phyloP scores from a whole-genome alignment of 306 rosid genomes.

The Pyrus pyrifolia region DNA sequence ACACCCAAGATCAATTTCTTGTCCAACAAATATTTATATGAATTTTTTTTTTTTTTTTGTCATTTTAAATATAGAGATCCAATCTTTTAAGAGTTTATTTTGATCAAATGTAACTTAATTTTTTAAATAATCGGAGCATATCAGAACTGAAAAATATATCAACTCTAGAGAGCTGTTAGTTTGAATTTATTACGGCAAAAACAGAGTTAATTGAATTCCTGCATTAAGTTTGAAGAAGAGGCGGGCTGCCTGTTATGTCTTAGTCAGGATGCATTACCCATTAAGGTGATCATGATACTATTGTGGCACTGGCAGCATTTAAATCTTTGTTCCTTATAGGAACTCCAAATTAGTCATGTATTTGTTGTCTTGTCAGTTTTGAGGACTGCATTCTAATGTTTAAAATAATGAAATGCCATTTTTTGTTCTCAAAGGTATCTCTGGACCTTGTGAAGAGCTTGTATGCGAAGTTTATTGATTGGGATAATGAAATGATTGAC shows the following conservation, averaged over 20 bases:
- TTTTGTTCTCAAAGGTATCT: conserved; percentile 66
- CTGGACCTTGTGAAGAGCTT: conserved; percentile 93
- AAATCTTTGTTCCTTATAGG: neutral
- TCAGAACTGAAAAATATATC: neutral
- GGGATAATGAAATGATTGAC: conserved; percentile 90
- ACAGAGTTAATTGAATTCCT: neutral
- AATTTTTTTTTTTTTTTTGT: neutral
- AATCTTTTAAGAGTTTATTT: neutral
- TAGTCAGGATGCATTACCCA: neutral
- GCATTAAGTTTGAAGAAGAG: neutral
- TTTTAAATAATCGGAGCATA: neutral
- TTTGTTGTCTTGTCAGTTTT: neutral
- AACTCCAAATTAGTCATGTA: neutral
- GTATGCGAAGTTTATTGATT: conserved; percentile 96
- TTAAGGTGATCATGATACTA: neutral
- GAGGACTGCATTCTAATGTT: conserved; percentile 8
- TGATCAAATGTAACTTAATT: neutral
- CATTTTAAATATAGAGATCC: neutral
- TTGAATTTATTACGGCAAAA: neutral
- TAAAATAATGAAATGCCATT: conserved; percentile 12
- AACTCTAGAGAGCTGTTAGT: neutral
- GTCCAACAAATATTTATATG: neutral
- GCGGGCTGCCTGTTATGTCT: neutral
- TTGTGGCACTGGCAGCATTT: neutral
- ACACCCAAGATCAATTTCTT: neutral